phyloP scores from a whole-genome alignment of 495 filamentous ascomycete genomes.

The Copromyces sp. region DNA sequence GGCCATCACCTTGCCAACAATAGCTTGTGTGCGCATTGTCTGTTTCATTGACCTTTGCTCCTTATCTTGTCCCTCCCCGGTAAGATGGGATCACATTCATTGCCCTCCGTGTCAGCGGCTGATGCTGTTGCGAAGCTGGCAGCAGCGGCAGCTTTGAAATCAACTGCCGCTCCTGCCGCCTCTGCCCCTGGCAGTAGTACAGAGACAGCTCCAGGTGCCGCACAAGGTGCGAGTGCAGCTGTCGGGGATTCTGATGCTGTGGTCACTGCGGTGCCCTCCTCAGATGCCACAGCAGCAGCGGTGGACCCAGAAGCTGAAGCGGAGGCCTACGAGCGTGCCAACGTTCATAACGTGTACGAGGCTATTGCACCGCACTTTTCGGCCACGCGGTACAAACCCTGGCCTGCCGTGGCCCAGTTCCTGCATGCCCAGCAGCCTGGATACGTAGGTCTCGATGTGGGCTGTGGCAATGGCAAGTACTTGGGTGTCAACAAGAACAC shows the following conservation, averaged over 20 bases:
- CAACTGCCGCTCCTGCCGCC: background rate
- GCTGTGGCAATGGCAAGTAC: slow-evolving; percentile 97
- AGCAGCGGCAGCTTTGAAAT: slow-evolving; percentile 2
- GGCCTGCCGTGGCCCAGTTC: slow-evolving; percentile 84
- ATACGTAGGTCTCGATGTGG: slow-evolving; percentile 80
- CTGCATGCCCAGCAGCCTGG: slow-evolving; percentile 56
- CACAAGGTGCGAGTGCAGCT: background rate
- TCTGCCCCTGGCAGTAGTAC: background rate
- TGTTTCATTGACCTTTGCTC: background rate
- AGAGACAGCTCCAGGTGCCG: background rate
- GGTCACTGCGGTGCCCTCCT: slow-evolving; percentile 5
- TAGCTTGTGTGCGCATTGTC: background rate
- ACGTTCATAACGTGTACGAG: slow-evolving; percentile 92
- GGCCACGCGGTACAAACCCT: slow-evolving; percentile 91
- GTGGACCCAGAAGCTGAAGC: slow-evolving; percentile 16
- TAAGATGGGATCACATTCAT: slow-evolving; percentile 4
- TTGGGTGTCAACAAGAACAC: slow-evolving; percentile 66
- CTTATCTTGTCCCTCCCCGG: background rate
- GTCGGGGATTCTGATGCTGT: background rate
- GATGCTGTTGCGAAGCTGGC: slow-evolving; percentile 21
- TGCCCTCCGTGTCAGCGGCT: slow-evolving; percentile 22
- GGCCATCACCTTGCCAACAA: background rate
- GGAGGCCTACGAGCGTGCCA: slow-evolving; percentile 62
- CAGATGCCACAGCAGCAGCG: slow-evolving; percentile 7
- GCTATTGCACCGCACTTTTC: slow-evolving; percentile 93